These are phyloP conservation scores for Dactylellina drechsleri DNA, from an alignment of 2,329 filamentous ascomycete genomes.

Conservation along the genomic window DNA sequence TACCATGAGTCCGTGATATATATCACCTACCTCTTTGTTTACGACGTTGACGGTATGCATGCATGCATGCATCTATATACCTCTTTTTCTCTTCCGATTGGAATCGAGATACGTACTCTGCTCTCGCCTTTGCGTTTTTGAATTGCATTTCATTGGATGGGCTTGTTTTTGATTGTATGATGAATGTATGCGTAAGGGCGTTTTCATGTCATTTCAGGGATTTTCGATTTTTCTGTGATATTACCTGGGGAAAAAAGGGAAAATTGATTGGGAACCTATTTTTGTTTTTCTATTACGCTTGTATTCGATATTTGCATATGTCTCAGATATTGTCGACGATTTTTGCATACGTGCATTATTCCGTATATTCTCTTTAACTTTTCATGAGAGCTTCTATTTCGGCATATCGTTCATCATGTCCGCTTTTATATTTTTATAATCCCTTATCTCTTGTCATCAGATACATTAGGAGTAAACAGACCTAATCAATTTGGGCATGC, in stretches of 20 bases:
- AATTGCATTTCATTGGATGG: conserved; percentile 4
- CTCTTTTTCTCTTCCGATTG: conserved; percentile 28
- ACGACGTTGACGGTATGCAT: neutral
- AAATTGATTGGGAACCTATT: neutral
- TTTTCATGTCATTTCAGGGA: conserved; percentile 1
- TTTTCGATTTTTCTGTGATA: conserved; percentile 7
- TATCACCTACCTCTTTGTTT: neutral
- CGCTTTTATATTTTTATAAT: no score
- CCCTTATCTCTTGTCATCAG: no score
- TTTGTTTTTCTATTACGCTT: neutral
- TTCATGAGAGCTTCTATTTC: no score
- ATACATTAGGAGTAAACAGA: no score
- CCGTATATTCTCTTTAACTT: no score
- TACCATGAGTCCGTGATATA: conserved; percentile 48
- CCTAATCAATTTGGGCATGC: no score
- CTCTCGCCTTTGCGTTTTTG: neutral
- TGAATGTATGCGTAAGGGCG: conserved; percentile 30
- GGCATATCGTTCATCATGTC: no score
- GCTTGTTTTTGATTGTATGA: conserved; percentile 28
- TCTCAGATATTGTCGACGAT: no score
- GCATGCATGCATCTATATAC: neutral
- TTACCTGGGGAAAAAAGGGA: conserved; percentile 17
- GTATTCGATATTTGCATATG: no score
- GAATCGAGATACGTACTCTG: conserved; percentile 18
- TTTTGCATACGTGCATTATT: no score